A percentile compares a stretch with the other conserved stretches of the same genome.
Conservation (phyloP, 176 grass and related monocot species). For the Musa troglodytarum region DNA sequence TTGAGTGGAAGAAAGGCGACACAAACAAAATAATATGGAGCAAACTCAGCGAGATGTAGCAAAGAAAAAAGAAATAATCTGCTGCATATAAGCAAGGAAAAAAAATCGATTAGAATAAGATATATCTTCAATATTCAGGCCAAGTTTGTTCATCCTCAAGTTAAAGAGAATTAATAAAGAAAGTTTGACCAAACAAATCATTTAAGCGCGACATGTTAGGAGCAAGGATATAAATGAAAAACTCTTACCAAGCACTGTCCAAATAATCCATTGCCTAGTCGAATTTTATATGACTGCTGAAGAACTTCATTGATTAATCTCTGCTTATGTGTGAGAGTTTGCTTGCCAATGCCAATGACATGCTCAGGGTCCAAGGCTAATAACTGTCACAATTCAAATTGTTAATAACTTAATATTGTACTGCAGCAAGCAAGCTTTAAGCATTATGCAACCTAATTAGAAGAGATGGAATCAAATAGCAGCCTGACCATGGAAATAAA, state of each 20-base stretch:
- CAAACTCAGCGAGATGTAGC: neutral
- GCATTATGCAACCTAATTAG: neutral
- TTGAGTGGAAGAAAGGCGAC: neutral
- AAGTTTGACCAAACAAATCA: neutral
- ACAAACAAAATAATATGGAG: neutral
- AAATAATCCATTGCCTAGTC: slow-evolving; percentile 53
- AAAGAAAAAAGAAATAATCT: too few relatives aligned
- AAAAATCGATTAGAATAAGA: too few relatives aligned
- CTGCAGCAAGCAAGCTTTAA: neutral
- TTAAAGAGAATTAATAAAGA: neutral
- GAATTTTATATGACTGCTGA: slow-evolving; percentile 60
- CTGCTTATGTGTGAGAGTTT: slow-evolving; percentile 54
- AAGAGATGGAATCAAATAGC: neutral
- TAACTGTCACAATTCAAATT: slow-evolving; percentile 42
- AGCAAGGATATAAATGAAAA: neutral
- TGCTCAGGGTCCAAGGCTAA: slow-evolving; percentile 62
- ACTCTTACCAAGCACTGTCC: slow-evolving; percentile 70
- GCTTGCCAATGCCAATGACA: slow-evolving; percentile 49
- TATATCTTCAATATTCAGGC: too few relatives aligned
- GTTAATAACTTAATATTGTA: neutral
- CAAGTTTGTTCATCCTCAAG: too few relatives aligned
- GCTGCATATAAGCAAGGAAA: too few relatives aligned
- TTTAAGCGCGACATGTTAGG: neutral
- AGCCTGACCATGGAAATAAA: too few relatives aligned
- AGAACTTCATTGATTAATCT: slow-evolving; percentile 59